phyloP scores from a whole-genome alignment of 305 asterid species.

The Fraxinus xanthoxyloides region DNA sequence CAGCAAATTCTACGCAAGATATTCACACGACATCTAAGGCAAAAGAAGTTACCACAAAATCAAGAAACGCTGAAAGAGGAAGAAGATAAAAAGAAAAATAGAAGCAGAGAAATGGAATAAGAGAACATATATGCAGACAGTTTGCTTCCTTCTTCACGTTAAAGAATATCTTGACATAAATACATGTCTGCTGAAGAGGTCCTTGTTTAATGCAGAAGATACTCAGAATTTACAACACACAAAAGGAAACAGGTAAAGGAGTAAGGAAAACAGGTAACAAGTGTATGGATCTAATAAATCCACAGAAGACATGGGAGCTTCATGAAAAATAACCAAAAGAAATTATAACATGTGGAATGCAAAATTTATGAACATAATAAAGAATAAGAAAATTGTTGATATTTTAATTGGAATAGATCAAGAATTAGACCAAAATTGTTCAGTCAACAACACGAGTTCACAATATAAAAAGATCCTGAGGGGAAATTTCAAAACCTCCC shows the following conservation, averaged over 20 bases:
- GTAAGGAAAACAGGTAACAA: slow-evolving; percentile 1
- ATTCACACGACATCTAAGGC: slow-evolving; percentile 11
- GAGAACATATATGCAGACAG: background rate
- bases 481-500: background rate
- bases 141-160: background rate
- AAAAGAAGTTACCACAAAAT: slow-evolving; percentile 10
- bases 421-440: background rate
- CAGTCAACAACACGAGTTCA: background rate
- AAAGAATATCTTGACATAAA: slow-evolving; percentile 7
- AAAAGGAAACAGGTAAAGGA: background rate
- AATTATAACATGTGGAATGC: background rate
- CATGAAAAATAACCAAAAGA: background rate
- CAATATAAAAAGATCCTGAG: background rate
- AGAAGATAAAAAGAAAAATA: background rate
- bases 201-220: slow-evolving; percentile 7
- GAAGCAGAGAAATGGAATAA: background rate
- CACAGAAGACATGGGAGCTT: slow-evolving; percentile 3
- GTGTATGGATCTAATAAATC: slow-evolving; percentile 11
- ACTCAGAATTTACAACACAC: slow-evolving; percentile 7
- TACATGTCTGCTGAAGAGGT: slow-evolving; percentile 13
- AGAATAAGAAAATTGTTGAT: background rate
- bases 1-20: slow-evolving; percentile 11
- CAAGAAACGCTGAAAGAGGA: background rate
- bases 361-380: background rate
- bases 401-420: background rate